Conservation (phyloP, 768 basidiomycete genomes). For the Pleurotus eryngii region DNA sequence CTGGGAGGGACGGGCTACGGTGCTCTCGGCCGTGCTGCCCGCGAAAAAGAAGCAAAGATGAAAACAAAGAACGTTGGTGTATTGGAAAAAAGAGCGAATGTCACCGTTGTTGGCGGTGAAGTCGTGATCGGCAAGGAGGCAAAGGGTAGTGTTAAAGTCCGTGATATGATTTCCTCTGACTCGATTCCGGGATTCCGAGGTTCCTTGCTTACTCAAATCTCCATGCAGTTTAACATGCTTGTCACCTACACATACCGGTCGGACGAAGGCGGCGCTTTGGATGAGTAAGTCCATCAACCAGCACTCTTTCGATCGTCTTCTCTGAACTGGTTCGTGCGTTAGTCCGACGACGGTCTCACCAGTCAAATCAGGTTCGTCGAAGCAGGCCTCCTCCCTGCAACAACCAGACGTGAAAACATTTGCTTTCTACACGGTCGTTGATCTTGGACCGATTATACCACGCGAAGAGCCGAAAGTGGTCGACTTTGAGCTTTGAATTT, state of each 20-base stretch:
- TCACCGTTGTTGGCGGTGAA: slow-evolving; percentile 86
- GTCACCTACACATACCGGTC: slow-evolving; percentile 93
- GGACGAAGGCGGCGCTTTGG: slow-evolving; percentile 74
- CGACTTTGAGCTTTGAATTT: slow-evolving; percentile 20
- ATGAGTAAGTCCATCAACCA: slow-evolving; percentile 40
- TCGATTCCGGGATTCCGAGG: neutral
- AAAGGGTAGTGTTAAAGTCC: slow-evolving; percentile 73
- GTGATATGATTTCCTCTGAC: slow-evolving; percentile 18
- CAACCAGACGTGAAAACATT: slow-evolving; percentile 82
- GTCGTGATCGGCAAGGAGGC: slow-evolving; percentile 82
- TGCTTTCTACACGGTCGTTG: slow-evolving; percentile 83
- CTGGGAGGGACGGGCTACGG: slow-evolving; percentile 23
- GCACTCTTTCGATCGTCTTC: slow-evolving; percentile 15
- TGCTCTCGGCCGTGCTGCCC: slow-evolving; percentile 26
- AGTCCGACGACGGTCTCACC: neutral
- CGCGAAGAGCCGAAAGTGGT: slow-evolving; percentile 45
- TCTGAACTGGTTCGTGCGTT: neutral
- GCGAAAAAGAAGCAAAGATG: slow-evolving; percentile 45
- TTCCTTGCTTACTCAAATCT: slow-evolving; percentile 2
- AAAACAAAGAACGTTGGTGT: slow-evolving; percentile 68
- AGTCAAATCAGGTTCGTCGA: slow-evolving; percentile 31
- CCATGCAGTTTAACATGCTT: slow-evolving; percentile 82
- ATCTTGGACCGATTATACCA: slow-evolving; percentile 69
- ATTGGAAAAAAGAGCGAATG: slow-evolving; percentile 86
- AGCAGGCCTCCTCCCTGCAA: slow-evolving; percentile 35